phyloP scores from a whole-genome alignment of 176 grass and related monocot genomes.

The Rhynchospora tenuis region DNA sequence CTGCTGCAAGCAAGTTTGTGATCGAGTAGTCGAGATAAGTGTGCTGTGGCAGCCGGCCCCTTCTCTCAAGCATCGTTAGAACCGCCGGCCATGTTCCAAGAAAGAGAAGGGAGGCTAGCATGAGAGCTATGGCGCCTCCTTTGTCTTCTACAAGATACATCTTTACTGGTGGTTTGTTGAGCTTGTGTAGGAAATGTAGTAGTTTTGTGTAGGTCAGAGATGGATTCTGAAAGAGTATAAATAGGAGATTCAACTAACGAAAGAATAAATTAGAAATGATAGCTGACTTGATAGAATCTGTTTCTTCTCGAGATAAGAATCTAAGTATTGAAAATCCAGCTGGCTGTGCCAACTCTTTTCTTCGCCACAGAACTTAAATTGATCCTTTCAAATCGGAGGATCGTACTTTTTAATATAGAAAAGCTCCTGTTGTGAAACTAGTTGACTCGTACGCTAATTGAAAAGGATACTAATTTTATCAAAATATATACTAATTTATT shows the following conservation, averaged over 20 bases:
- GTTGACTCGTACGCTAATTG: neutral
- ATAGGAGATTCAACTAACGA: neutral
- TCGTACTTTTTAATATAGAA: neutral
- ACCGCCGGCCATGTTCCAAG: slow-evolving; percentile 95
- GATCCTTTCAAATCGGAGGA: neutral
- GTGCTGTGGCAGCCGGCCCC: slow-evolving; percentile 84
- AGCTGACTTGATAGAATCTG: neutral
- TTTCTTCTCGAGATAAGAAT: neutral
- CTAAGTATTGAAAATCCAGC: neutral
- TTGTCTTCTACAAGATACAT: slow-evolving; percentile 87
- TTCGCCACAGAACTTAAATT: neutral
- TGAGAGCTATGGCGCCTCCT: slow-evolving; percentile 57
- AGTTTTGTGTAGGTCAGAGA: neutral
- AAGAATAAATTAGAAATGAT: neutral
- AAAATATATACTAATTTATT: too few species aligned
- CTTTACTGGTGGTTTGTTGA: neutral
- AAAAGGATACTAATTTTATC: too few species aligned
- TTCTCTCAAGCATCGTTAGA: slow-evolving; percentile 74
- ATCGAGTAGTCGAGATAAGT: slow-evolving; percentile 86
- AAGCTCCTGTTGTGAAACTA: neutral
- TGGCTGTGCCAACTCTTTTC: neutral
- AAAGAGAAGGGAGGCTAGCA: slow-evolving; percentile 59
- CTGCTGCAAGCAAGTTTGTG: slow-evolving; percentile 75
- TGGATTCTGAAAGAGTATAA: neutral
- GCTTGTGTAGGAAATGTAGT: neutral